Evolutionary conservation across 768 basidiomycete species (phyloP), one percentile per base, ranked within the genome.

Genomic region (Mycena rebaudengoi): DNA sequence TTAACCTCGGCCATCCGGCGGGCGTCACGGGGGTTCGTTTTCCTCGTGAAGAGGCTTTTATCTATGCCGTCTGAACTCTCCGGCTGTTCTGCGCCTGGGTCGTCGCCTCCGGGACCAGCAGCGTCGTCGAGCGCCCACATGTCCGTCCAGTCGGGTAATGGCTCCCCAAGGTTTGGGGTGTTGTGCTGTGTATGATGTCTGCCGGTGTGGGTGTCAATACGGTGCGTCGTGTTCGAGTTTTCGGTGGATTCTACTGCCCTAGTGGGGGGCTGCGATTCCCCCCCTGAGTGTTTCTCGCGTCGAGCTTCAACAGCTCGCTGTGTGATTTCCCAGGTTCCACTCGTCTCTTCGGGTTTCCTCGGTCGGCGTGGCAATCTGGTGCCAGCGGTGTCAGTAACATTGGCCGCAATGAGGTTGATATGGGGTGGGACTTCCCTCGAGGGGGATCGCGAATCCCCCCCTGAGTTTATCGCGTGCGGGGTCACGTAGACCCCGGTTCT

Each of bases 11-110:
- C 39, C 1, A 74, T 70, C 1, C 66, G 62, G 23, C 64, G 43
- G 0, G 73, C 72, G 32, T 75, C 73, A 4, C 52, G 49, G 72
- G 51, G n/a, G n/a, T n/a, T n/a, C n/a, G n/a, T 33, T 23, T 8
- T n/a, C 37, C 16, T 23, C 32, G 29, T 32, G 35, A 37, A 10
- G 35, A 10, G 35, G 10, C 35, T 10, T 37, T 37, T 37, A 10
- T 18, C 35, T 10, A 10, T 37, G 35, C 35, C 35, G 35, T 37
- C 35, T 18, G 35, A 37, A 18, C 35, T 18, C 35, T 18, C 35
- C 35, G 10, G 35, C 18, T 37, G 35, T 18, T 37, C 35, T 10
- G 10, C 18, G 18, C 35, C 35, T 18, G 35, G 11, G 11, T 10
- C 35, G 10, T 37, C 35, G 35, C 35, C 35, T 10, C 35, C n/a